Percentiles rank a stretch among this genome's conserved stretches.
These are phyloP conservation scores for Pichia sorboxylosa DNA, from an alignment of 1,139 yeast species.

Conservation along the genomic window DNA sequence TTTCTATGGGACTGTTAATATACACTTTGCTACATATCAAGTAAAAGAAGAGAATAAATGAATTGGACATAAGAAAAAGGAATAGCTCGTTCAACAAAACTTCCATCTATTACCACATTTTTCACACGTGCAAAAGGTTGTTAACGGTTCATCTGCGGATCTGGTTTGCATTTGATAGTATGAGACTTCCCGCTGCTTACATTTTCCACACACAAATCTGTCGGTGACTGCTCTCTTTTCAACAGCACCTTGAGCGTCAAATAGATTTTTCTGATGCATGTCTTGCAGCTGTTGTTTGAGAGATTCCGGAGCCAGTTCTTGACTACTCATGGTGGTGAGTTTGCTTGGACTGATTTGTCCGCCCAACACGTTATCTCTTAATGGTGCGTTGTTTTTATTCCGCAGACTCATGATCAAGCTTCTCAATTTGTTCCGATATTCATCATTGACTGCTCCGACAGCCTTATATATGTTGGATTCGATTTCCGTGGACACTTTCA, in stretches of 20 bases:
- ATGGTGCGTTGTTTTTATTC: conserved; percentile 79
- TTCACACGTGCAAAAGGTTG: conserved; percentile 96
- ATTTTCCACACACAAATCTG: conserved; percentile 92
- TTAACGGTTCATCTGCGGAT: conserved; percentile 96
- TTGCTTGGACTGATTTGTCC: conserved; percentile 55
- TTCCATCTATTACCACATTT: conserved; percentile 98
- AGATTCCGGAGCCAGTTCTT: conserved; percentile 88
- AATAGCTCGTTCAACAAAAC: conserved; percentile 39
- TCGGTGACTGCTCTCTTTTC: conserved; percentile 94
- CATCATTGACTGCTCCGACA: conserved; percentile 41
- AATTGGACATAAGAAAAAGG: neutral
- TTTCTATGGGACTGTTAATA: no score
- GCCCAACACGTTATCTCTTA: conserved; percentile 55
- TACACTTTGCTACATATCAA: no score
- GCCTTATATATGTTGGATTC: conserved; percentile 58
- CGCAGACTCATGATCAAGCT: conserved; percentile 76
- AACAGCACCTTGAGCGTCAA: conserved; percentile 97
- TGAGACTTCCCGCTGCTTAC: conserved; percentile 92
- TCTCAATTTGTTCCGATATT: conserved; percentile 70
- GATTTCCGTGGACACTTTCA: conserved; percentile 56
- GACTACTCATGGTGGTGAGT: conserved; percentile 74
- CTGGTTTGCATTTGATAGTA: conserved; percentile 97
- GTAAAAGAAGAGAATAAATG: no score
- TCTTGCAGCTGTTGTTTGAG: conserved; percentile 78
- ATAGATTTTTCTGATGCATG: conserved; percentile 76